Percentiles rank a stretch among this genome's conserved stretches.
Evolutionary conservation across 2,329 filamentous ascomycete genomes (phyloP).

Genomic region (Neonectria faginata): DNA sequence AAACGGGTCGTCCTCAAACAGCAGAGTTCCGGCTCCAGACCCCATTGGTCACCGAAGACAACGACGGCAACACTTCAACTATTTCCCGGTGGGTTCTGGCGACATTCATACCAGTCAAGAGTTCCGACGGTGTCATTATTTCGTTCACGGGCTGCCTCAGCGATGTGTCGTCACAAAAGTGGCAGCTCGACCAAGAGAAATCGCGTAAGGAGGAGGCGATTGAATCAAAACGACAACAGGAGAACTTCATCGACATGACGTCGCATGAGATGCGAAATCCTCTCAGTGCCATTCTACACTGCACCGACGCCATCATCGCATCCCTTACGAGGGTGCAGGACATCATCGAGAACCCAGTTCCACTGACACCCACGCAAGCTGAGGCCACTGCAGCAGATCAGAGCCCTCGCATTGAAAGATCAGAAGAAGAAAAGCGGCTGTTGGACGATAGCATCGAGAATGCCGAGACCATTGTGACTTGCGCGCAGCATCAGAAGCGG

Average conservation of each 20-base stretch:
- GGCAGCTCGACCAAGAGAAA: conserved; percentile 63
- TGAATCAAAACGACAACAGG: conserved; percentile 75
- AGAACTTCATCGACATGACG: conserved; percentile 84
- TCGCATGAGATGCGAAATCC: conserved; percentile 81
- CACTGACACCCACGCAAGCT: conserved; percentile 40
- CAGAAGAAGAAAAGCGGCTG: conserved; percentile 56
- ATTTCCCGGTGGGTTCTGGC: conserved; percentile 62
- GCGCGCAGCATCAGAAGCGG: conserved; percentile 82
- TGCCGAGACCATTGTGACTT: conserved; percentile 81
- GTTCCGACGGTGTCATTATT: conserved; percentile 59
- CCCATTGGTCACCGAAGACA: conserved; percentile 60
- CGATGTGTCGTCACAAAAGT: conserved; percentile 63
- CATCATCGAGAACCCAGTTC: conserved; percentile 46
- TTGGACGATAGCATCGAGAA: conserved; percentile 75
- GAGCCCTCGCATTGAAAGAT: conserved; percentile 26
- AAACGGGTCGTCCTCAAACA: conserved; percentile 57
- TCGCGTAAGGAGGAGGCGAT: conserved; percentile 66
- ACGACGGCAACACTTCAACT: conserved; percentile 55
- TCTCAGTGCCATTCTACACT: conserved; percentile 78
- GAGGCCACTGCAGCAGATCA: conserved; percentile 22
- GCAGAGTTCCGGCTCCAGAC: conserved; percentile 63
- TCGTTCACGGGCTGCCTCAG: conserved; percentile 61
- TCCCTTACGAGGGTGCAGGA: conserved; percentile 60
- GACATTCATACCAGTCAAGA: conserved; percentile 63
- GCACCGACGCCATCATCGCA: conserved; percentile 75